Base-by-base conservation (phyloP, 2,329 filamentous ascomycete genomes). In the Nemania serpens region DNA sequence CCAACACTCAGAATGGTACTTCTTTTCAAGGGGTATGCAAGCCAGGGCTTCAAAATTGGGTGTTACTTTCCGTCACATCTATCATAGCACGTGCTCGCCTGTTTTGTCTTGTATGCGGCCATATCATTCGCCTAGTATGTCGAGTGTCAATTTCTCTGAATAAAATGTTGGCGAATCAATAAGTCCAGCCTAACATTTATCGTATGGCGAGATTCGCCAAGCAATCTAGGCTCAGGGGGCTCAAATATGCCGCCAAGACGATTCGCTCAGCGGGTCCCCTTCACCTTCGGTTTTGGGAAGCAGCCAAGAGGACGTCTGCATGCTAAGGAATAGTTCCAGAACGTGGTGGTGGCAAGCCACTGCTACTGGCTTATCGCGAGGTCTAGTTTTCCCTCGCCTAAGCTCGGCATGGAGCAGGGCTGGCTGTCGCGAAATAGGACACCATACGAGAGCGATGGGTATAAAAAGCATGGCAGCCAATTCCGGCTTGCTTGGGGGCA, bases 221-320 rank as follows among this genome's bases (percentile, higher is more conserved):
- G 58, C 34, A 37, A 22, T 52, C 47, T 43, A 43, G 58, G 52
- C 25, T 20, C 18, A 33, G 37, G 10, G 18, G 22, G 18, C 45
- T 9, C 20, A 4, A n/a, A 49, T 20, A 37, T 36, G 49, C 29
- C 33, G 59, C 59, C 55, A 62, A 59, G 59, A 41, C 55, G 36
- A 17, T 18, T 59, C 55, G 55, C 50, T 47, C 39, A 36, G 33
- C 46, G 41, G 45, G 33, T 13, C 45, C 45, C 11, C 36, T 47
- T 42, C 41, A 62, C 60, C 60, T 62, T 52, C 60, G 47, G 29
- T 62, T 62, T 62, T 56, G 42, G 60, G 60, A 59, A 58, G 55
- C n/a, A 37, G 51, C 51, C 55, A 48, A 59, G 60, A 45, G 29
- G 29, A 42, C 47, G 17, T 53, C 41, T 52, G 20, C 50, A 37